Conservation (phyloP, 2,329 filamentous ascomycete genomes). For the Coniochaeta sp. region DNA sequence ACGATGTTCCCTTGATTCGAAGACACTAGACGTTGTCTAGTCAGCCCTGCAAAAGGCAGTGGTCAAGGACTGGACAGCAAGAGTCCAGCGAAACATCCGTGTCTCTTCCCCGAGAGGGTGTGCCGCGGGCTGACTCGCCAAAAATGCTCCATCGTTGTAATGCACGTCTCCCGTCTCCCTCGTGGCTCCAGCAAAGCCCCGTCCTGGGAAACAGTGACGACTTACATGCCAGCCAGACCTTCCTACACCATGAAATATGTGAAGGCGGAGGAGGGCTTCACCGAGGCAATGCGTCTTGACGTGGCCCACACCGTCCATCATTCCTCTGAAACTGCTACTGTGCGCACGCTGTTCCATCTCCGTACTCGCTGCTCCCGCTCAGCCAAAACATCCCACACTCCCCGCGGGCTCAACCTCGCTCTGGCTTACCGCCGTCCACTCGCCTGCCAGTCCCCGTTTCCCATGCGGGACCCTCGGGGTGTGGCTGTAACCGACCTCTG, state of each 20-base stretch:
- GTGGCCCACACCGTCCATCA: not conserved
- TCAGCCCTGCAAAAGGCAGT: not conserved
- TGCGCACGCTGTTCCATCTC: not conserved
- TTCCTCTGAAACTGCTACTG: not conserved
- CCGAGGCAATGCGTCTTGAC: not conserved
- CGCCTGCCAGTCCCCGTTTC: not conserved
- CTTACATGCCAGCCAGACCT: not conserved
- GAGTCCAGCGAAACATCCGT: not conserved
- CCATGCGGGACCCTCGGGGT: not conserved
- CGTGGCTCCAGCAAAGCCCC: slow-evolving; percentile 1
- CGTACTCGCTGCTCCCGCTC: not conserved
- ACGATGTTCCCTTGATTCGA: not conserved
- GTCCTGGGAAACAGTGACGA: not conserved
- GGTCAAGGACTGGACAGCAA: not conserved
- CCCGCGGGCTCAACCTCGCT: not conserved
- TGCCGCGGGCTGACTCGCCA: not conserved
- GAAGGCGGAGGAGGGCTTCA: not conserved
- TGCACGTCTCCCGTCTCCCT: not conserved
- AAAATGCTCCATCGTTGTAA: not conserved
- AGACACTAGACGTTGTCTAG: not conserved
- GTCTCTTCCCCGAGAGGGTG: not conserved
- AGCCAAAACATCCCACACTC: not conserved
- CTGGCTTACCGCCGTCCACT: not conserved
- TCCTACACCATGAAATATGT: not conserved
- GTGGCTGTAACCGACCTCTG: not conserved